Conservation (phyloP, 169 alveolate species). For the Cryptosporidium xiaoi region DNA sequence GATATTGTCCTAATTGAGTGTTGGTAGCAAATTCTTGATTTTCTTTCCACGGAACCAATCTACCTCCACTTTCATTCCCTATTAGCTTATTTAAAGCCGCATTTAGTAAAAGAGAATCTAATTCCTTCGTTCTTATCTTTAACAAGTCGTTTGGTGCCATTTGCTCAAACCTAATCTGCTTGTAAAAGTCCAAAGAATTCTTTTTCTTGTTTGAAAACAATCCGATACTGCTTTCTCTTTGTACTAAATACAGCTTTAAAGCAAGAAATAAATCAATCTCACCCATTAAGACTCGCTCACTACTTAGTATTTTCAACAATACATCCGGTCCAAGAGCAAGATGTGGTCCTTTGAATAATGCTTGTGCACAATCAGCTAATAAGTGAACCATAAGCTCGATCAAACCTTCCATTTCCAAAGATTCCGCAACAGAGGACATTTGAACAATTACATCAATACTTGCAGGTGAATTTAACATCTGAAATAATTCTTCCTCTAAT, state of each 20-base stretch:
- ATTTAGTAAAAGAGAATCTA: constrained; percentile 61
- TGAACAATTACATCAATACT: constrained; percentile 64
- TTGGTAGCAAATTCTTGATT: constrained; percentile 56
- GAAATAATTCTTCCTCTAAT: constrained; percentile 60
- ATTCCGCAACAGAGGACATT: constrained; percentile 72
- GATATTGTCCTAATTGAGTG: constrained; percentile 40
- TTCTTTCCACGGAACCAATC: constrained; percentile 71
- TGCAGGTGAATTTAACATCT: constrained; percentile 66
- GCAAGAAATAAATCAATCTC: constrained; percentile 63
- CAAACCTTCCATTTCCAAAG: constrained; percentile 66
- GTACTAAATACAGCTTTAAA: constrained; percentile 30
- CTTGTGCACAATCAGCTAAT: constrained; percentile 71
- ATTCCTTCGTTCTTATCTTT: constrained; percentile 44
- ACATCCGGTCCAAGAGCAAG: constrained; percentile 69
- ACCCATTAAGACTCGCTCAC: constrained; percentile 63
- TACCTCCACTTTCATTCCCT: constrained; percentile 67
- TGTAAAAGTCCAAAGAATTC: constrained; percentile 29
- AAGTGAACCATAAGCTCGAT: constrained; percentile 50
- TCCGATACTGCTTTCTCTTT: constrained; percentile 63
- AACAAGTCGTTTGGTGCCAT: constrained; percentile 71
- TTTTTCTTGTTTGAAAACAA: constrained; percentile 26
- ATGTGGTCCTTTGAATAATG: constrained; percentile 70
- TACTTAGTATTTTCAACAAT: constrained; percentile 40
- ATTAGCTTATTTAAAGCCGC: constrained; percentile 55
- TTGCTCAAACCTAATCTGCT: constrained; percentile 66